Evolutionary conservation across 352 stramenopile species (phyloP), one percentile per base, ranked within the genome.

Genomic region (Nothophytophthora sp.): DNA sequence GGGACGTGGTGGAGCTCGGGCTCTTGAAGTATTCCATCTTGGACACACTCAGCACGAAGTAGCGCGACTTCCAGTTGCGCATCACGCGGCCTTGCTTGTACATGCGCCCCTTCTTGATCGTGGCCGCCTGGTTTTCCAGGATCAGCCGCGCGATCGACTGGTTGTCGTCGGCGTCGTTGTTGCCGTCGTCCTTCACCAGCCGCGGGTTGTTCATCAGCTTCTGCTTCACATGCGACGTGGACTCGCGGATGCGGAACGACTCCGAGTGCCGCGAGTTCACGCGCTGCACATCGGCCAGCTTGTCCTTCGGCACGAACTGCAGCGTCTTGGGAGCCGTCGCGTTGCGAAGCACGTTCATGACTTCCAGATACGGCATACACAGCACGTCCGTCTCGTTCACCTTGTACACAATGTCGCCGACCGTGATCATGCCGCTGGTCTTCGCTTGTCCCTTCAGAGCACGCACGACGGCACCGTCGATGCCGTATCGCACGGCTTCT

Each of bases 21-120:
- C 80, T 92, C 58, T 92, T 91, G 38, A 92, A 92, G 57, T 83
- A 87, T 43, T 92, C 80, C 38, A 92, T 80, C 65, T 94, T 92
- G 12, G 81, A 92, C 48, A 94, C 83, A 67, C 78, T 90, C 15
- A 94, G 54, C 52, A 92, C 78, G 56, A 94, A 94, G 55, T 94
- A 94, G 49, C 83, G 76, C n/a, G 79, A 89, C 59, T 94, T 94
- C 83, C 83, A 94, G 39, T 80, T 83, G 34, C 77, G 78, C 76
- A 92, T 89, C 45, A 94, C 73, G 25, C 83, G 73, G 15, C 79
- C 82, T 47, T 94, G 83, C 63, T 94, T 92, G 58, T 90, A 94
- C 81, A 94, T 94, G 24, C 79, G 77, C 1, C 83, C 83, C 55
- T 94, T 94, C 64, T 94, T 94, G 58, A 94, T 94, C 15, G 83